These are phyloP conservation scores for Rhizoclosmatium sp. DNA, from an alignment of 192 early-diverging fungal species.

Conservation along the genomic window DNA sequence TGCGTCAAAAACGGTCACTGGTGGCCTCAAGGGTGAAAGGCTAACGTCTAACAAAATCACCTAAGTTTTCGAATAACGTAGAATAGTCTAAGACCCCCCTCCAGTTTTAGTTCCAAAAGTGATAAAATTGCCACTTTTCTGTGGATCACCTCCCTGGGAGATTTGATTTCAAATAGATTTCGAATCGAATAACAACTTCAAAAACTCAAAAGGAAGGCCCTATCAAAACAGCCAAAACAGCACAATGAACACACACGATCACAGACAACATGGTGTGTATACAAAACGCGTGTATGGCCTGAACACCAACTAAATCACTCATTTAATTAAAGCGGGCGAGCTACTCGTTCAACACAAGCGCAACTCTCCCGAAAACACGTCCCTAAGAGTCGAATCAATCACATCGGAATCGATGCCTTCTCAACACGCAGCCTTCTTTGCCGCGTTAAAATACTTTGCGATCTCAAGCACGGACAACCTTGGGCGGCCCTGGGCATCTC, in stretches of 20 bases:
- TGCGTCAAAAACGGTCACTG: no score
- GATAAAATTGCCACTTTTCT: no score
- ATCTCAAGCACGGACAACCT: neutral
- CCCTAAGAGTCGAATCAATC: neutral
- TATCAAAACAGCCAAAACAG: no score
- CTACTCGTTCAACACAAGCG: neutral
- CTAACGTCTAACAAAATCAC: no score
- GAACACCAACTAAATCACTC: neutral
- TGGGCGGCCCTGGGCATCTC: conserved; percentile 19
- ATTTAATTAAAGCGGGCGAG: neutral
- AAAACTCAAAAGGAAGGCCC: neutral
- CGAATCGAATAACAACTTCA: no score
- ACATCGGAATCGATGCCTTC: conserved; percentile 24
- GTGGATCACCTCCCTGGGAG: no score
- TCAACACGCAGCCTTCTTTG: conserved; percentile 41
- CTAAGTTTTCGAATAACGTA: no score
- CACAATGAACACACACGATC: neutral
- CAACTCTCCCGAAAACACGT: neutral
- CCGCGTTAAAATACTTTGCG: conserved; percentile 19
- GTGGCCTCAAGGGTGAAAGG: no score
- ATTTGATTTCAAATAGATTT: no score
- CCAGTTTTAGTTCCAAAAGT: no score
- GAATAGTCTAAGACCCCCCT: no score
- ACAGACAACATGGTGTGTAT: neutral
- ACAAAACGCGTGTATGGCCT: neutral